Conservation (phyloP, 176 grass and related monocot genomes). For the Urochloa ruziziensis region DNA sequence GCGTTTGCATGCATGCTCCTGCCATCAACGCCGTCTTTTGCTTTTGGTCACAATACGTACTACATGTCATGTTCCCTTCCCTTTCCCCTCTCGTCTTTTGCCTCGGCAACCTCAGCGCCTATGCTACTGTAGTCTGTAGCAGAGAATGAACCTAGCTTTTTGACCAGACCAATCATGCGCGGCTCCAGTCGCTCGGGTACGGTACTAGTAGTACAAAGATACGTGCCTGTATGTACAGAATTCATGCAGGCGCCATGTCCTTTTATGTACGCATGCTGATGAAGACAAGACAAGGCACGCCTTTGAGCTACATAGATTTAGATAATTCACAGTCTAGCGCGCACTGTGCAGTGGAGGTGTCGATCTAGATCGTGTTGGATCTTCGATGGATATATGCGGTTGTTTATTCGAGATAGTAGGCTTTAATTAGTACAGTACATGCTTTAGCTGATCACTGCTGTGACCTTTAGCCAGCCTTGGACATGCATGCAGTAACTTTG, state of each 20-base stretch:
- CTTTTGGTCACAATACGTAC: not conserved
- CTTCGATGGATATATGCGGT: not conserved
- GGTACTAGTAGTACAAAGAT: not conserved
- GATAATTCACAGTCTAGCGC: no score
- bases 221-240: no score
- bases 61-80: not conserved
- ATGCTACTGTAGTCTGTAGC: not conserved
- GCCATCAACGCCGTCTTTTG: not conserved
- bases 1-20: not conserved
- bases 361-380: no score
- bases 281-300: no score
- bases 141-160: not conserved
- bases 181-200: not conserved
- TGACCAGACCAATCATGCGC: not conserved
- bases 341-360: not conserved
- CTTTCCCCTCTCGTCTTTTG: not conserved
- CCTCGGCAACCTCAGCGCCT: not conserved
- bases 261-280: not conserved
- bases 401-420: not conserved
- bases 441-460: not conserved
- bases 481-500: not conserved
- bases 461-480: not conserved
- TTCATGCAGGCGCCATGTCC: not conserved
- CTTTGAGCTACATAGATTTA: no score
- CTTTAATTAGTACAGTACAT: not conserved